These are phyloP conservation scores for Fusarium armeniacum DNA, from an alignment of 2,329 filamentous ascomycete genomes.

Conservation along the genomic window DNA sequence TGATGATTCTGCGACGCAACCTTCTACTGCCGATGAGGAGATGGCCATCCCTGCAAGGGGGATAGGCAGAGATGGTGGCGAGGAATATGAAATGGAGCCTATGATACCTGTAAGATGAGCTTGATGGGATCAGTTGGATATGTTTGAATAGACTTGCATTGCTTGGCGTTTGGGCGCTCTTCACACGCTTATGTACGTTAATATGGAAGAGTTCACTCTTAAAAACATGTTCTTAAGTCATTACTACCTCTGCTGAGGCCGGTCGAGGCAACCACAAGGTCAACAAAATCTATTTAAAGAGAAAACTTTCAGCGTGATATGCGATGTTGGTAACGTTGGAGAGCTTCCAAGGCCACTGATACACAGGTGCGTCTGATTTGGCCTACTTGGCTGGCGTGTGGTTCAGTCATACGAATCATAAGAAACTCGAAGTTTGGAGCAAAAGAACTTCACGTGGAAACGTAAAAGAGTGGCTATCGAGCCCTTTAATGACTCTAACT, in stretches of 20 bases:
- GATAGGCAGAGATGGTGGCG: slow-evolving; percentile 67
- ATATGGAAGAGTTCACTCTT: slow-evolving; percentile 8
- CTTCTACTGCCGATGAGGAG: slow-evolving; percentile 60
- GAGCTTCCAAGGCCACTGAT: too few relatives aligned
- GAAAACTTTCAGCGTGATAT: background rate
- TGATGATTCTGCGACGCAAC: slow-evolving; percentile 37
- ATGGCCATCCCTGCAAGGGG: slow-evolving; percentile 67
- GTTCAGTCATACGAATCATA: background rate
- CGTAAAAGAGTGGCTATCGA: slow-evolving; percentile 8
- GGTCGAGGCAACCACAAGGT: background rate
- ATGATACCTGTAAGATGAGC: slow-evolving; percentile 46
- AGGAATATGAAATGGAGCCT: slow-evolving; percentile 76
- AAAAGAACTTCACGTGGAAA: background rate
- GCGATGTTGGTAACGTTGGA: too few relatives aligned
- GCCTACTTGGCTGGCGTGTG: background rate
- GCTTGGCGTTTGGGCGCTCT: slow-evolving; percentile 52
- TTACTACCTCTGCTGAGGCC: background rate
- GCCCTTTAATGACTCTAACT: slow-evolving; percentile 23
- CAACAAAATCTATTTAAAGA: background rate
- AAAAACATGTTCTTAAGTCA: background rate
- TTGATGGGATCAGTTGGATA: slow-evolving; percentile 16
- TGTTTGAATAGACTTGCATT: slow-evolving; percentile 54
- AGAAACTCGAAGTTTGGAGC: background rate
- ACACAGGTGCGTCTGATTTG: background rate
- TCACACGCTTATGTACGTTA: slow-evolving; percentile 22